Evolutionary conservation across 441 rosid species (phyloP), one percentile per base, ranked within the genome.

Genomic region (Corymbia calophylla): DNA sequence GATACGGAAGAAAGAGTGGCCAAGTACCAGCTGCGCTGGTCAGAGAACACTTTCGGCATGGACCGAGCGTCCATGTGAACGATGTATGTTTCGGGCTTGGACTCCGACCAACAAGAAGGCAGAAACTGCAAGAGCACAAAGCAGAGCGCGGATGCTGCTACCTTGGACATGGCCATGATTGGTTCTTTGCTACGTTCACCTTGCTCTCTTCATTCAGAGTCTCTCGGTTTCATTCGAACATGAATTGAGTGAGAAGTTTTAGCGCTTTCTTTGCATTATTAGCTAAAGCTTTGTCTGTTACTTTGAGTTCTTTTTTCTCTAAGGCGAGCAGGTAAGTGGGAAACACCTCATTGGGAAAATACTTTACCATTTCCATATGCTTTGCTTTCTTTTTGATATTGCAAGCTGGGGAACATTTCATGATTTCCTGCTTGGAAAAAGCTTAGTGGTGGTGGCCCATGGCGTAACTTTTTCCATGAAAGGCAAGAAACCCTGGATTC

Each of bases 61-160:
- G 93, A 94, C 85, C 93, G 90, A 35, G 86, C 64, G 89, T 95
- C 93, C 98, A 95, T 95, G 89, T 94, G 97, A 84, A 96, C 89
- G 88, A 96, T 93, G 88, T 92, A 94, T 4, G 94, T 88, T 62
- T 21, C 17, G 6, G 51, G 6, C 84, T 39, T 77, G 84, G 84
- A 6, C 44, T 44, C n/a, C 7, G 84, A 77, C 84, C 84, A 39
- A 44, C 84, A 77, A 39, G 17, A 77, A 77, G 84, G 84, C n/a
- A 77, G 47, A 73, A 77, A 44, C 84, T 39, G 84, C 84, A 77
- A 44, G 51, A 77, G 39, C 84, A 77, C 29, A 23, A 77, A 23
- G 84, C 84, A 77, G 84, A 77, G 84, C 19, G 51, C 47, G 17
- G 84, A 25, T 21, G 84, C 51, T 39, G 84, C 51, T 39, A 77